Conservation (phyloP, 2,329 filamentous ascomycete genomes). For the Pseudocercospora cruenta region DNA sequence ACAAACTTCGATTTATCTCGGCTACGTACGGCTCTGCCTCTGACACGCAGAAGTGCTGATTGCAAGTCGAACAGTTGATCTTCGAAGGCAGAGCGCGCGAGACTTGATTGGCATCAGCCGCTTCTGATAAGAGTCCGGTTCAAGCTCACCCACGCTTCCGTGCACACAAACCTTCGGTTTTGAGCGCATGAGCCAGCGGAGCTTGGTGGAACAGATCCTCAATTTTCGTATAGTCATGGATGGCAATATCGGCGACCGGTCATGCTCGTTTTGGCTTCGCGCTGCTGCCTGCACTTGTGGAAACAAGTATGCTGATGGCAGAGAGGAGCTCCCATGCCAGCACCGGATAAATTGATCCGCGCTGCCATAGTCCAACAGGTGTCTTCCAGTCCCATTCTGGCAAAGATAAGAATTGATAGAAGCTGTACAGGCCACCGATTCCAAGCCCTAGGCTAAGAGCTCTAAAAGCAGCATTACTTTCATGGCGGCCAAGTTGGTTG, state of each 20-base stretch:
- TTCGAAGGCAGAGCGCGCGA: not conserved
- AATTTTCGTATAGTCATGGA: not conserved
- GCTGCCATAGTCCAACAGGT: slow-evolving; percentile 28
- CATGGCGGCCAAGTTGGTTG: slow-evolving; percentile 18
- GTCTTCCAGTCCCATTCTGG: slow-evolving; percentile 29
- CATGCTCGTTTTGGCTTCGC: slow-evolving; percentile 16
- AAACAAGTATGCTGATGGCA: slow-evolving; percentile 11
- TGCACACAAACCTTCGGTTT: not conserved
- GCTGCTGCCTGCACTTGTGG: not conserved
- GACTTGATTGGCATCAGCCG: not conserved
- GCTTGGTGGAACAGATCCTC: not conserved
- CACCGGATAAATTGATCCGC: slow-evolving; percentile 24
- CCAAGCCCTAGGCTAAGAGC: slow-evolving; percentile 21
- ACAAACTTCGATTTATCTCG: not conserved
- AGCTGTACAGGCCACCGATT: slow-evolving; percentile 21
- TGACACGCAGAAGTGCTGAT: not conserved
- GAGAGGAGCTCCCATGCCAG: slow-evolving; percentile 22
- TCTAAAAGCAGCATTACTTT: slow-evolving; percentile 19
- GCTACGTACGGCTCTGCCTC: slow-evolving; percentile 1
- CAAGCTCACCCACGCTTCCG: not conserved
- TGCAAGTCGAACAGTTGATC: not conserved
- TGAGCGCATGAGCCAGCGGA: not conserved
- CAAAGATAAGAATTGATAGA: slow-evolving; percentile 24
- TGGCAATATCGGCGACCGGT: not conserved
- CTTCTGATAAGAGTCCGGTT: not conserved